Percentiles rank a stretch among this genome's conserved stretches.
phyloP scores from a whole-genome alignment of 2,329 filamentous ascomycete species.

The Blastomyces parvus region DNA sequence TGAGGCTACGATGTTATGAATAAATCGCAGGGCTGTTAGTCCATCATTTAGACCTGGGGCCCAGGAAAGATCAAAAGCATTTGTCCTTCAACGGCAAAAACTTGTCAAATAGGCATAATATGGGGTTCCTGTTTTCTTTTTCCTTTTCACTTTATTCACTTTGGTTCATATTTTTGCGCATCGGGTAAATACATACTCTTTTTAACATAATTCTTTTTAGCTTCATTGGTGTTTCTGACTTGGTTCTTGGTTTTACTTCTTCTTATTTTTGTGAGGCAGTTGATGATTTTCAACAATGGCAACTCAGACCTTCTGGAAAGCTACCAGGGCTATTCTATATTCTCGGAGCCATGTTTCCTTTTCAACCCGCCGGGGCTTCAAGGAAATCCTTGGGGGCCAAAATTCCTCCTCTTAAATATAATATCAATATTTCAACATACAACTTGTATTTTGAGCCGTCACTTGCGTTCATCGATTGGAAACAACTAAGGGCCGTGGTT shows the following conservation, averaged over 20 bases:
- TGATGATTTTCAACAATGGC: conserved; percentile 9
- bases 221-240: background rate
- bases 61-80: conserved; percentile 9
- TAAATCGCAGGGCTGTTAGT: conserved; percentile 35
- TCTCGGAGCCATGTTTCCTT: background rate
- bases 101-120: conserved; percentile 9
- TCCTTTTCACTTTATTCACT: background rate
- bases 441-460: background rate
- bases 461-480: background rate
- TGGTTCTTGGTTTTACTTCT: background rate
- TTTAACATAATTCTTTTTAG: background rate
- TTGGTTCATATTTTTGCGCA: background rate
- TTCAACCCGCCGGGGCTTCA: background rate
- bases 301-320: background rate
- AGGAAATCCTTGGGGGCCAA: background rate
- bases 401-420: background rate
- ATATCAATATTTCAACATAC: conserved; percentile 5
- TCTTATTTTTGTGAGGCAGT: background rate
- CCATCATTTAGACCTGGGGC: conserved; percentile 38
- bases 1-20: conserved; percentile 53
- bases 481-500: background rate
- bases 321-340: background rate
- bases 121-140: conserved; percentile 5
- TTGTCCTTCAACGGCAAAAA: conserved; percentile 55
- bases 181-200: conserved; percentile 2